phyloP scores from a whole-genome alignment of 495 filamentous ascomycete genomes.

The Xylaria telfairii region DNA sequence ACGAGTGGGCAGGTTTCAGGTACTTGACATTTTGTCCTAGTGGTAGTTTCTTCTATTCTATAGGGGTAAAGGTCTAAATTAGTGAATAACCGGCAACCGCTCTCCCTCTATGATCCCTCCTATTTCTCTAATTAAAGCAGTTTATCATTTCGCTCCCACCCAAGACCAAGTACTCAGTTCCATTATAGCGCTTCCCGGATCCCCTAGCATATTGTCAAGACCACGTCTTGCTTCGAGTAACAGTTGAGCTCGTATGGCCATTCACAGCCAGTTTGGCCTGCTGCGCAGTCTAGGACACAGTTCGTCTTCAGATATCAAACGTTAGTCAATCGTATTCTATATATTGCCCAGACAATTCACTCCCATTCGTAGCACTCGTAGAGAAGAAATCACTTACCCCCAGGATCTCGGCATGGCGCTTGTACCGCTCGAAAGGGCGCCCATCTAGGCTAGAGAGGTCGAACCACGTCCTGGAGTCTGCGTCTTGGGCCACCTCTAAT shows the following conservation, averaged over 20 bases:
- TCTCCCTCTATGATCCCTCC: background rate
- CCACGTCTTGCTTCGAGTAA: background rate
- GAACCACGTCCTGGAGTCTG: slow-evolving; percentile 27
- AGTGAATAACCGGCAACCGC: too few species aligned
- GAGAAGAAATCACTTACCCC: slow-evolving; percentile 17
- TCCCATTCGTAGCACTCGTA: background rate
- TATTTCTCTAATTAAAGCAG: background rate
- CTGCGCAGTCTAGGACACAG: slow-evolving; percentile 1
- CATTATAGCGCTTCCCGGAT: background rate
- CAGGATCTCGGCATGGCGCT: slow-evolving; percentile 29
- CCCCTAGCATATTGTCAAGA: slow-evolving; percentile 3
- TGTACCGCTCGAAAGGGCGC: slow-evolving; percentile 25
- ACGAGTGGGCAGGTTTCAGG: too few species aligned
- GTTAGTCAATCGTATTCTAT: background rate
- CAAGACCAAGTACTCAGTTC: background rate
- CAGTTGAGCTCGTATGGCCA: slow-evolving; percentile 1
- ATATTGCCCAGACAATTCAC: background rate
- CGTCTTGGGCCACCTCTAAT: slow-evolving; percentile 26
- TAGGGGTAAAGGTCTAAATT: too few species aligned
- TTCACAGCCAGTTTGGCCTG: background rate
- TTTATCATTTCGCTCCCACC: background rate
- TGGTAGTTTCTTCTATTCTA: too few species aligned
- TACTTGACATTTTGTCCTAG: too few species aligned
- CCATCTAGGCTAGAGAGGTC: slow-evolving; percentile 30
- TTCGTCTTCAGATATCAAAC: background rate